Percentiles rank a stretch among this genome's conserved stretches.
These are phyloP conservation scores for Tuber indicum DNA, from an alignment of 495 filamentous ascomycete species.

Conservation along the genomic window DNA sequence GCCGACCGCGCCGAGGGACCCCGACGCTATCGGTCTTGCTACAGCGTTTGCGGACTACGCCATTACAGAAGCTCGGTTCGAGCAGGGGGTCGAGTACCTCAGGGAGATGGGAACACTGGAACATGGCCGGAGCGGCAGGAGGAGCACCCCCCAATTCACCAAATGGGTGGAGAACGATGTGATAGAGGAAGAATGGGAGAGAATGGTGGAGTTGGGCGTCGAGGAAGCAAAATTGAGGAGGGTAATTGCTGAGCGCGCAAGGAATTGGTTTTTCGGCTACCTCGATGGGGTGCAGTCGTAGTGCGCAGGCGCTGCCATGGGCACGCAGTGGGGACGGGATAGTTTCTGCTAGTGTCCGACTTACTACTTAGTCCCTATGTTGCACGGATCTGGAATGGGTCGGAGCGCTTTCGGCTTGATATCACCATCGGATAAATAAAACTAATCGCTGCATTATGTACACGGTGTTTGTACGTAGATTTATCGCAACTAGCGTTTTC, in stretches of 20 bases:
- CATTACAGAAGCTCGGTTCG: constrained; percentile 25
- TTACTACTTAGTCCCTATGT: neutral
- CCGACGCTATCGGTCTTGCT: constrained; percentile 23
- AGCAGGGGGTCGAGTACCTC: constrained; percentile 30
- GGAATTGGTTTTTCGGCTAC: constrained; percentile 25
- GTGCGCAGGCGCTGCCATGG: neutral
- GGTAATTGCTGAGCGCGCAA: constrained; percentile 22
- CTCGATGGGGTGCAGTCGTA: constrained; percentile 14
- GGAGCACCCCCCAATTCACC: constrained; percentile 18
- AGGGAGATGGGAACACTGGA: constrained; percentile 26
- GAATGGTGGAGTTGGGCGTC: constrained; percentile 25
- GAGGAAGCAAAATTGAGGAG: constrained; percentile 26
- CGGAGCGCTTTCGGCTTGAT: neutral
- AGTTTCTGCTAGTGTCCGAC: neutral
- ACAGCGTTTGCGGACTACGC: constrained; percentile 23
- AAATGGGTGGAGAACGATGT: constrained; percentile 29
- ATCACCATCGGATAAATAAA: neutral
- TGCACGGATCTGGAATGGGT: neutral
- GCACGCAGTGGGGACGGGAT: neutral
- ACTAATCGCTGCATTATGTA: neutral
- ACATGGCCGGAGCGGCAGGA: constrained; percentile 12
- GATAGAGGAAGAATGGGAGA: constrained; percentile 32
- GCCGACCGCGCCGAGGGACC: constrained; percentile 20
- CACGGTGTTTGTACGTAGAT: neutral
- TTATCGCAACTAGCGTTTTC: neutral